Conservation (phyloP, 2,329 filamentous ascomycete species). For the Penicillium sp. region DNA sequence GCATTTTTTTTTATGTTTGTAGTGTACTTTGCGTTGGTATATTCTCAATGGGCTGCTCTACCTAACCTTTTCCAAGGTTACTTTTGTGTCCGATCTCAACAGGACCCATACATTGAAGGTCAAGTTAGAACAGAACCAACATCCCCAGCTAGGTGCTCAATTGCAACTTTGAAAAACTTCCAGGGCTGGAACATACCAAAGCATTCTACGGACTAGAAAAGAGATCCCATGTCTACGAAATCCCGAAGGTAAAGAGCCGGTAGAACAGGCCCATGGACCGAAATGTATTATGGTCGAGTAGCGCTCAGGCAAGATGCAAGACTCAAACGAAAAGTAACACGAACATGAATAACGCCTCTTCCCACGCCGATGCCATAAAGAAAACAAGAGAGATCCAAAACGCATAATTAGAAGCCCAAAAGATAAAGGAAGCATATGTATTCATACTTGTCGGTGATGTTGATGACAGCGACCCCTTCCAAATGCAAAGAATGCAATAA, state of each 20-base stretch:
- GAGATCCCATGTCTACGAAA: neutral
- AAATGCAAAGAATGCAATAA: neutral
- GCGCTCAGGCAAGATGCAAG: conserved; percentile 10
- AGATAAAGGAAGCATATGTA: conserved; percentile 16
- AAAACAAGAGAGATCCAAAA: conserved; percentile 8
- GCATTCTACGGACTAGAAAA: neutral
- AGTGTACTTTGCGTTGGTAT: too few species aligned
- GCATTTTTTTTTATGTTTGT: too few species aligned
- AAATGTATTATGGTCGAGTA: conserved; percentile 12
- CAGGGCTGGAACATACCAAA: too few species aligned
- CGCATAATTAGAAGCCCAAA: conserved; percentile 1
- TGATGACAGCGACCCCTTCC: neutral
- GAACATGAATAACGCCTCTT: conserved; percentile 11
- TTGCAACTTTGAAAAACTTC: too few species aligned
- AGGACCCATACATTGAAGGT: too few species aligned
- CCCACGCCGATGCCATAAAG: conserved; percentile 23
- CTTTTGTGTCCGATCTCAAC: too few species aligned
- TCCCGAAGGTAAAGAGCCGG: conserved; percentile 1
- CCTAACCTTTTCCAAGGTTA: too few species aligned
- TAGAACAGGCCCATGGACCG: conserved; percentile 9
- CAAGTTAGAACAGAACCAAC: too few species aligned
- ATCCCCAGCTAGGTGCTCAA: too few species aligned
- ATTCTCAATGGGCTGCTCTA: too few species aligned
- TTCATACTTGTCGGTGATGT: conserved; percentile 13
- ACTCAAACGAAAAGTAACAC: conserved; percentile 1